Conservation (phyloP, 768 basidiomycete species). For the Leccinum disarticulatum region DNA sequence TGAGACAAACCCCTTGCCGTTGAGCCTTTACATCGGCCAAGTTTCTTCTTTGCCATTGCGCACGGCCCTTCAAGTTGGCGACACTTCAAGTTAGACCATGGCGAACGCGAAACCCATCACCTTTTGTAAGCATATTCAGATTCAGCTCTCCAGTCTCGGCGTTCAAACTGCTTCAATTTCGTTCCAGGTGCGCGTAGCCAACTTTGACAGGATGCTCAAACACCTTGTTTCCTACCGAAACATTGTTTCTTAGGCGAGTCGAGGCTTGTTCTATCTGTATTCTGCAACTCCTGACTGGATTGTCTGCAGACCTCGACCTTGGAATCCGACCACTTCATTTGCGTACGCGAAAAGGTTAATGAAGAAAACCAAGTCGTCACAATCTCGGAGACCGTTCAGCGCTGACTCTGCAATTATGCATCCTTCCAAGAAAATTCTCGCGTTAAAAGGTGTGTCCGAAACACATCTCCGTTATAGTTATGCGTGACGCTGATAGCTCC, state of each 20-base stretch:
- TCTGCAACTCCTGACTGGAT: constrained; percentile 1
- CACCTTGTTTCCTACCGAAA: constrained; percentile 1
- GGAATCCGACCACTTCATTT: constrained; percentile 98
- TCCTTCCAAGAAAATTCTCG: constrained; percentile 93
- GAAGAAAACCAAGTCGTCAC: constrained; percentile 98
- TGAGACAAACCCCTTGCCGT: constrained; percentile 29
- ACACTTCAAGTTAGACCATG: constrained; percentile 16
- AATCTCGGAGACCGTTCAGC: constrained; percentile 88
- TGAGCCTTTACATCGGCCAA: constrained; percentile 14
- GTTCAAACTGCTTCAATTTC: constrained; percentile 96
- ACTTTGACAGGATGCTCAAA: constrained; percentile 21
- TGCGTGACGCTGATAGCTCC: constrained; percentile 4
- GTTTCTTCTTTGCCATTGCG: constrained; percentile 15
- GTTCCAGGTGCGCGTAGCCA: constrained; percentile 76
- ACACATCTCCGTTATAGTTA: not conserved
- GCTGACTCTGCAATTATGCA: constrained; percentile 99
- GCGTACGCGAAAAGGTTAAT: constrained; percentile 92
- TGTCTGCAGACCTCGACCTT: constrained; percentile 79
- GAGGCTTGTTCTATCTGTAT: not conserved
- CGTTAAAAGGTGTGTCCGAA: constrained; percentile 68
- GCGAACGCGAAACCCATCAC: constrained; percentile 68
- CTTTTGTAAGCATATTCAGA: constrained; percentile 86
- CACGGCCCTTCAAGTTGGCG: constrained; percentile 6
- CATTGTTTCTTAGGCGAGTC: constrained; percentile 23
- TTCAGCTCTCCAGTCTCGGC: constrained; percentile 80